Evolutionary conservation across 2,329 filamentous ascomycete species (phyloP).

Genomic region (Gremmenia infestans): DNA sequence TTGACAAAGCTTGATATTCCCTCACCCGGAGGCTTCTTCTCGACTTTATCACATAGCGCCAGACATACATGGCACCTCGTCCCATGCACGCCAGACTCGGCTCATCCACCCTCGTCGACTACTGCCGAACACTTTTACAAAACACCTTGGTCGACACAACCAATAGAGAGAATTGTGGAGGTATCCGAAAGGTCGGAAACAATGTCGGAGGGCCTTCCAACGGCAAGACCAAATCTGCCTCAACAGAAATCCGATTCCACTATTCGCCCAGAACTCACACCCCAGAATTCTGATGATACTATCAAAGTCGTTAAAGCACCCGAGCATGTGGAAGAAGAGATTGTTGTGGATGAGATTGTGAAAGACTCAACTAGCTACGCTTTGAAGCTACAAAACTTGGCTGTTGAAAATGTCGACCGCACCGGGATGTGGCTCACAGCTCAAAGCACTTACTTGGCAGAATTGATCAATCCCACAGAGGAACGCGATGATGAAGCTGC

Average conservation of each 20-base stretch:
- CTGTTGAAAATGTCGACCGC: conserved; percentile 72
- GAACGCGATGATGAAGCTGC: conserved; percentile 31
- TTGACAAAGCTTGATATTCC: conserved; percentile 83
- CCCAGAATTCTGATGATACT: conserved; percentile 35
- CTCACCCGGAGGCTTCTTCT: conserved; percentile 89
- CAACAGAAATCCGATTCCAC: conserved; percentile 35
- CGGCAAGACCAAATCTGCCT: conserved; percentile 51
- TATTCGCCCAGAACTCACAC: conserved; percentile 24
- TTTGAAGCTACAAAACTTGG: conserved; percentile 64
- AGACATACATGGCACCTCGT: conserved; percentile 77
- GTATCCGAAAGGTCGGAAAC: conserved; percentile 40
- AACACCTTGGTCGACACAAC: conserved; percentile 61
- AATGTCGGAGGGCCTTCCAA: conserved; percentile 59
- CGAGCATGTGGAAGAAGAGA: conserved; percentile 38
- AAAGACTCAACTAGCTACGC: conserved; percentile 69
- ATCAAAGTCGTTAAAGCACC: conserved; percentile 33
- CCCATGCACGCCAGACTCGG: conserved; percentile 46
- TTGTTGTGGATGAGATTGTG: conserved; percentile 60
- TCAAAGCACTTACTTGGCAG: conserved; percentile 71
- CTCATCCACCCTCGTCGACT: conserved; percentile 71
- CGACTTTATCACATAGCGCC: conserved; percentile 68
- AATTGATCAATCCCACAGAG: conserved; percentile 55
- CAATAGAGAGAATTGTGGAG: conserved; percentile 66
- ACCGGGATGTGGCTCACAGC: conserved; percentile 83
- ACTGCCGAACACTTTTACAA: conserved; percentile 92